Base-by-base conservation (phyloP, 2,329 filamentous ascomycete genomes). In the Colletotrichum viniferum region DNA sequence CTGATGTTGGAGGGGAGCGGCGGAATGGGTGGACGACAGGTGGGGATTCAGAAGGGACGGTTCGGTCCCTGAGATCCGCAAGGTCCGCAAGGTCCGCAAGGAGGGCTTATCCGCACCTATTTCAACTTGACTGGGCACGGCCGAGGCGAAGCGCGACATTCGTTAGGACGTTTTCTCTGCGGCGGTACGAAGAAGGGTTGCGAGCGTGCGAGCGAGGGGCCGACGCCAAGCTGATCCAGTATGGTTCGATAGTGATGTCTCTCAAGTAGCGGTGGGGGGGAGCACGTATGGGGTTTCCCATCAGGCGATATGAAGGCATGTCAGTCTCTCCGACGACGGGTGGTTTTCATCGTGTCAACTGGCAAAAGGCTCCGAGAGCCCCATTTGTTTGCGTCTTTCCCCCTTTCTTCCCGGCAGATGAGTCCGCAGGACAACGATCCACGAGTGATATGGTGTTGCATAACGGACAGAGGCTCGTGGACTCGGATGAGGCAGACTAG, bases 41-140 rank as follows among this genome's bases (percentile, higher is more conserved):
- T 69, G 70, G 43, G 58, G 43, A 68, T 7, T 30, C 26, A 67
- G 34, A 48, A 60, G 63, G 55, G 64, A 75, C 70, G 73, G 63
- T 76, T 73, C 64, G 69, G 70, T 76, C 69, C 69, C 73, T 73
- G 58, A 64, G 69, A 69, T 69, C 73, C 73, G 70, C 60, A 60
- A 73, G 48, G 62, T 69, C 73, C 73, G 70, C 60, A 60, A 73
- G 48, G 62, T 48, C 58, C 73, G 69, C 58, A 48, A n/a, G 21
- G 62, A 68, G 55, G 48, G 48, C 32, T 70, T 32, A 26, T 55
- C 55, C 36, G 36, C 38, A n/a, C 43, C 43, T 52, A 52, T 52
- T 52, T 52, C 43, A 52, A 52, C 43, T 52, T 52, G 43, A 52
- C 43, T 52, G 43, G 43, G 43, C 43, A 52, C 43, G 52, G 56